These are phyloP conservation scores for Corymbia calophylla DNA, from an alignment of 441 rosid species.

Conservation along the genomic window DNA sequence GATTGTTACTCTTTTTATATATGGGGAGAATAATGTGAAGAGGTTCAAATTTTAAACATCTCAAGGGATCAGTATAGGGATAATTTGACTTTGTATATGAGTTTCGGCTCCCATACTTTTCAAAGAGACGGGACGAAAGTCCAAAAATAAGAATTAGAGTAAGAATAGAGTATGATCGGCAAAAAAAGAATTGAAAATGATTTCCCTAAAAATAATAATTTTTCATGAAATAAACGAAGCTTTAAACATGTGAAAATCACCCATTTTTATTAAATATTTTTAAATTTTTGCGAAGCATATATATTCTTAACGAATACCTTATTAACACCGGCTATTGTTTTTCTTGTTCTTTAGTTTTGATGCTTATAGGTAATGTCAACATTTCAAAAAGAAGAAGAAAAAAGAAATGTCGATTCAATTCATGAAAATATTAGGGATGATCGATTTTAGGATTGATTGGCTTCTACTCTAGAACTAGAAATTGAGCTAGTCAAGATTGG, in stretches of 20 bases:
- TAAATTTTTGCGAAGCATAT: background rate
- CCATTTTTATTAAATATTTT: background rate
- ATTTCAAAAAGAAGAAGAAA: rapidly evolving
- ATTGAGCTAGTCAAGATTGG: rapidly evolving
- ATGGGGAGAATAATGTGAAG: too few species aligned
- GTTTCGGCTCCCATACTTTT: too few species aligned
- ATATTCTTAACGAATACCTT: background rate
- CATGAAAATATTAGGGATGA: background rate
- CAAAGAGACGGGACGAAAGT: too few species aligned
- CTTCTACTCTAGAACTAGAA: rapidly evolving
- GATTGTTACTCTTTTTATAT: too few species aligned
- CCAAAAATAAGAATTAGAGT: too few species aligned
- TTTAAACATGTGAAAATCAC: background rate
- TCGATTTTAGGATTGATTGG: rapidly evolving
- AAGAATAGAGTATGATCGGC: too few species aligned
- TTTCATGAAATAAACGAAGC: rapidly evolving
- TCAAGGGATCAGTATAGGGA: too few species aligned
- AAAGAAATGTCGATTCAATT: rapidly evolving
- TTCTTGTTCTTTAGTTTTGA: background rate
- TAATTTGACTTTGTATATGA: too few species aligned
- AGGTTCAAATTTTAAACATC: too few species aligned
- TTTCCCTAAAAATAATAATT: background rate
- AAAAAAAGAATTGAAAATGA: too few species aligned
- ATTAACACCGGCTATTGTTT: rapidly evolving
- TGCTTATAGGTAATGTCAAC: background rate